These are phyloP conservation scores for Rhamnella rubrinervis DNA, from an alignment of 331 rosid species.

Conservation along the genomic window DNA sequence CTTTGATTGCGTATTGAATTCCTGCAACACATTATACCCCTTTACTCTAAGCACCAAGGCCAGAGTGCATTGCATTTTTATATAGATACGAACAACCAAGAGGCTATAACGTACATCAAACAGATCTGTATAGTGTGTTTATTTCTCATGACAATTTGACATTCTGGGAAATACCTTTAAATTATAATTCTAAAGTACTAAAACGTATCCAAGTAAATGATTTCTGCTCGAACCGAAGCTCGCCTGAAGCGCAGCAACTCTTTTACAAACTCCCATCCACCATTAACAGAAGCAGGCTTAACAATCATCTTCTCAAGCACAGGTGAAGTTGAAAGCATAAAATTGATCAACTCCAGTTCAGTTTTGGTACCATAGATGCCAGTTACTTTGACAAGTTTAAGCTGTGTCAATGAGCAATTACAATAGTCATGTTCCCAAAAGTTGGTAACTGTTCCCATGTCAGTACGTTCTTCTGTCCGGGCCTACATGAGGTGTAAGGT, in stretches of 20 bases:
- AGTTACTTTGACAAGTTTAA: conserved; percentile 41
- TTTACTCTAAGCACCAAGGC: no score
- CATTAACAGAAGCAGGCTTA: conserved; percentile 25
- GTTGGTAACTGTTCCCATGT: not conserved
- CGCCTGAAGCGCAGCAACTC: conserved; percentile 49
- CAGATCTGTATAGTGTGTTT: no score
- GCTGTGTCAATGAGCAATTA: conserved; percentile 24
- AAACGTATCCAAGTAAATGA: conserved; percentile 34
- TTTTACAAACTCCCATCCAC: conserved; percentile 33
- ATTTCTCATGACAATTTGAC: no score
- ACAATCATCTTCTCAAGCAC: conserved; percentile 53
- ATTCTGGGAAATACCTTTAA: no score
- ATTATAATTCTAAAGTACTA: no score
- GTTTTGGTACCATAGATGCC: conserved; percentile 36
- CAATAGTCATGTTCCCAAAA: conserved; percentile 27
- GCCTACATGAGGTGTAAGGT: conserved; percentile 32
- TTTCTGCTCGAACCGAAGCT: conserved; percentile 51
- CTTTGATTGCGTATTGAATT: no score
- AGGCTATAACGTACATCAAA: no score
- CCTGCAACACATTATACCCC: no score
- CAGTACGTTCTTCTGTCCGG: conserved; percentile 37
- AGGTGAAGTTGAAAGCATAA: conserved; percentile 45
- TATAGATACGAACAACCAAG: no score
- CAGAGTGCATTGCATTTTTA: no score
- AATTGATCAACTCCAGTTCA: conserved; percentile 52